phyloP scores from a whole-genome alignment of 164 flowering plant genomes.

The Piper betle region DNA sequence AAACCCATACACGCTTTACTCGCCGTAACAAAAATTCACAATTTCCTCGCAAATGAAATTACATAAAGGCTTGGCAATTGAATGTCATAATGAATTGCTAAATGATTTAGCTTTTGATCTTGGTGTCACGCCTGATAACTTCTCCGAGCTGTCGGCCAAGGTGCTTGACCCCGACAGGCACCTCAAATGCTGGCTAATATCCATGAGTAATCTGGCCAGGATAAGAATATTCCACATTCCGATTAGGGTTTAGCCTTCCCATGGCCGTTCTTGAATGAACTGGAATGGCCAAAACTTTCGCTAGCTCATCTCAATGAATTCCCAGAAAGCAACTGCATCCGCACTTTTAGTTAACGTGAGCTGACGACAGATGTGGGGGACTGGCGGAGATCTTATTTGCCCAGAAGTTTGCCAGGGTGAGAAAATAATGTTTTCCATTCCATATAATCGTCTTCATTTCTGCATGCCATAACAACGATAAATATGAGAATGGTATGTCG shows the following conservation, averaged over 20 bases:
- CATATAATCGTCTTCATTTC: slow-evolving; percentile 54
- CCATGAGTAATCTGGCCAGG: too few relatives aligned
- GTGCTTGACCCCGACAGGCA: not conserved
- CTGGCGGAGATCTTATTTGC: slow-evolving; percentile 54
- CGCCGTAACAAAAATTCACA: not conserved
- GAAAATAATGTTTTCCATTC: slow-evolving; percentile 54
- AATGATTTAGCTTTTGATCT: not conserved
- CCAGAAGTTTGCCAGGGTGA: slow-evolving; percentile 74
- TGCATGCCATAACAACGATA: slow-evolving; percentile 16
- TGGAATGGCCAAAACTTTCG: not conserved
- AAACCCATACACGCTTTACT: not conserved
- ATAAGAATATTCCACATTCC: too few relatives aligned
- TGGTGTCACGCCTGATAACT: not conserved
- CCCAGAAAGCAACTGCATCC: not conserved
- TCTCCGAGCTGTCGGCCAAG: not conserved
- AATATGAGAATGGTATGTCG: not conserved
- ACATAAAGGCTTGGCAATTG: not conserved
- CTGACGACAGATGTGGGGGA: slow-evolving; percentile 45
- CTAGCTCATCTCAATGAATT: not conserved
- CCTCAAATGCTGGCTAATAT: not conserved
- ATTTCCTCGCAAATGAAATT: not conserved
- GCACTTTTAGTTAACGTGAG: slow-evolving; percentile 3
- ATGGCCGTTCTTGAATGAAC: too few relatives aligned
- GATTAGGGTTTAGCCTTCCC: too few relatives aligned
- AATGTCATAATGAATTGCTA: not conserved